These are phyloP conservation scores for Calonectria honghensis DNA, from an alignment of 2,329 filamentous ascomycete species.

Conservation along the genomic window DNA sequence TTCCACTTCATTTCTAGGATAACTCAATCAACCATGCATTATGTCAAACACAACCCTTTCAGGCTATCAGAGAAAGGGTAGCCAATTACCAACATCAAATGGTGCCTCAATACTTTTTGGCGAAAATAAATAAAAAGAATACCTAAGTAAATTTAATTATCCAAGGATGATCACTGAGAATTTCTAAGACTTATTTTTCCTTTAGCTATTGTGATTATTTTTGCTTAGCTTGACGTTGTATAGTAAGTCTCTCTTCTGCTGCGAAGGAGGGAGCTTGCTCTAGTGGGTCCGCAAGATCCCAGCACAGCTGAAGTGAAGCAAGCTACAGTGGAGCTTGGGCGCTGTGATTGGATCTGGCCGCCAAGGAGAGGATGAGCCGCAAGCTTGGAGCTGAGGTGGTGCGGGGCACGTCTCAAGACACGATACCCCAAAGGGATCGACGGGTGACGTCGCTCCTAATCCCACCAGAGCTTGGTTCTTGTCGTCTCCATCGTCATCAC, in stretches of 20 bases:
- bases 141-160: too few relatives aligned
- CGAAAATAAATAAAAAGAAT: too few relatives aligned
- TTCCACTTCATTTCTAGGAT: too few relatives aligned
- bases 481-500: slow-evolving; percentile 30
- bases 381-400: slow-evolving; percentile 29
- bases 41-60: too few relatives aligned
- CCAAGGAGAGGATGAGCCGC: slow-evolving; percentile 18
- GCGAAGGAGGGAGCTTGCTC: background rate
- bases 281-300: slow-evolving; percentile 13
- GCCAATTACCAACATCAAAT: too few relatives aligned
- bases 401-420: slow-evolving; percentile 32
- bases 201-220: too few relatives aligned
- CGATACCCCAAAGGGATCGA: slow-evolving; percentile 39
- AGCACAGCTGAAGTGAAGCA: slow-evolving; percentile 34
- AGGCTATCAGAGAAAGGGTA: too few relatives aligned
- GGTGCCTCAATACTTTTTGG: too few relatives aligned
- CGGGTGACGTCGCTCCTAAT: slow-evolving; percentile 49
- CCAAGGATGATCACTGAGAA: too few relatives aligned
- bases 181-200: too few relatives aligned
- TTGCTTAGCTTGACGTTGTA: too few relatives aligned
- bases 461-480: slow-evolving; percentile 53
- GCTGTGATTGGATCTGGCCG: slow-evolving; percentile 14
- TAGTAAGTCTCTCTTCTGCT: background rate
- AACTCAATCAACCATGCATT: too few relatives aligned
- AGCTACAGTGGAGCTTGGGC: slow-evolving; percentile 27